A percentile compares a stretch with the other conserved stretches of the same genome.
Conservation (phyloP, 805 yeast species). For the Isabelozyma gotoi region DNA sequence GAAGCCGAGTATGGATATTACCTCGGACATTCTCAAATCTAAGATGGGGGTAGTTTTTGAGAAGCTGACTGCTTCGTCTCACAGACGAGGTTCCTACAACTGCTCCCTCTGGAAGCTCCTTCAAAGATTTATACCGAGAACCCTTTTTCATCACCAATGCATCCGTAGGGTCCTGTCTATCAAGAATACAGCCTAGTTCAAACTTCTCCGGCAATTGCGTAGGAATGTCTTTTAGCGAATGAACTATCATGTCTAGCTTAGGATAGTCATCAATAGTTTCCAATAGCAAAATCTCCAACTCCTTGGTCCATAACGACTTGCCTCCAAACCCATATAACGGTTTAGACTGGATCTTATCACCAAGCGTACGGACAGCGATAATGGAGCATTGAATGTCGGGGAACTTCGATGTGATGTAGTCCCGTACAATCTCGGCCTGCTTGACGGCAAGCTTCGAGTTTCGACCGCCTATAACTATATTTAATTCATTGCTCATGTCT, state of each 20-base stretch:
- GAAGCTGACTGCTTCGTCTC: conserved; percentile 88
- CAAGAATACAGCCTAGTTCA: conserved; percentile 83
- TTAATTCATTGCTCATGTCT: not conserved
- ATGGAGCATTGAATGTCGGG: conserved; percentile 74
- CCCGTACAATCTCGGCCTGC: conserved; percentile 76
- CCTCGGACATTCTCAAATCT: conserved; percentile 87
- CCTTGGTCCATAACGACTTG: conserved; percentile 94
- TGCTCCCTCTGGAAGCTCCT: conserved; percentile 79
- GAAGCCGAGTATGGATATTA: conserved; percentile 68
- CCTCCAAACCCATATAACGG: conserved; percentile 96
- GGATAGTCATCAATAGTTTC: conserved; percentile 60
- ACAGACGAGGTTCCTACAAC: conserved; percentile 94
- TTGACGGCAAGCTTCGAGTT: conserved; percentile 83
- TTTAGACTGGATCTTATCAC: conserved; percentile 81
- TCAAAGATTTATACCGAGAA: conserved; percentile 60
- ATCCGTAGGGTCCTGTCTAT: conserved; percentile 91
- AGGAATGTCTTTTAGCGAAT: conserved; percentile 91
- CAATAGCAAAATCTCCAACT: conserved; percentile 76
- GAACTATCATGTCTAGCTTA: conserved; percentile 84
- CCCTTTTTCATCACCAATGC: conserved; percentile 75
- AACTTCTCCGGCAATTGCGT: conserved; percentile 88
- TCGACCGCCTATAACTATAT: conserved; percentile 75
- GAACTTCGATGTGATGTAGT: conserved; percentile 53
- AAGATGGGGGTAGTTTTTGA: conserved; percentile 73
- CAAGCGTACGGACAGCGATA: conserved; percentile 78